A percentile compares a stretch with the other conserved stretches of the same genome.
These are phyloP conservation scores for Escallonia herrerae DNA, from an alignment of 129 eudicot genomes.

Conservation along the genomic window DNA sequence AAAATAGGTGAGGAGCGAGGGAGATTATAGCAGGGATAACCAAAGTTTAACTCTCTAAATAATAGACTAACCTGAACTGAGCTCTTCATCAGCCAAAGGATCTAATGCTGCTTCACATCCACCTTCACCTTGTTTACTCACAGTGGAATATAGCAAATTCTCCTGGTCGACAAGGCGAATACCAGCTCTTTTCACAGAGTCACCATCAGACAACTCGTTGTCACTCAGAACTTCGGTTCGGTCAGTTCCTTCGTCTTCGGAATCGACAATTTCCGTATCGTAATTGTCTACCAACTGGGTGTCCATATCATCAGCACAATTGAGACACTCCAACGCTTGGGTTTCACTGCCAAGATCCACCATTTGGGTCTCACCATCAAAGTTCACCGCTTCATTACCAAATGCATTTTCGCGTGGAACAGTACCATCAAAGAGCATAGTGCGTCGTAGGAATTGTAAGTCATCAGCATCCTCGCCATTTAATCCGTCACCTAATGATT, in stretches of 20 bases:
- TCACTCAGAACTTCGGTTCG: constrained; percentile 40
- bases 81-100: constrained; percentile 17
- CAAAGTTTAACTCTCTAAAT: neutral
- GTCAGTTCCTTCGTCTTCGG: constrained; percentile 36
- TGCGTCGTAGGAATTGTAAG: constrained; percentile 15
- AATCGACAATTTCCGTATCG: constrained; percentile 41
- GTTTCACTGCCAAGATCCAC: constrained; percentile 48
- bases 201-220: constrained; percentile 35
- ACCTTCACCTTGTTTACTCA: constrained; percentile 14
- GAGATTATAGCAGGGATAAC: neutral
- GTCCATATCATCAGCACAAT: too few species aligned
- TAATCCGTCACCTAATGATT: constrained; percentile 24
- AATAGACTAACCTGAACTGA: constrained; percentile 39
- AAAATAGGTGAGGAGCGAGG: neutral
- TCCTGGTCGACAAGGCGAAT: constrained; percentile 4
- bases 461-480: constrained; percentile 18
- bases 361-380: constrained; percentile 55
- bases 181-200: constrained; percentile 17
- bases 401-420: constrained; percentile 44
- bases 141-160: constrained; percentile 4
- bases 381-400: constrained; percentile 35
- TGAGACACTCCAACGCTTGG: constrained; percentile 36
- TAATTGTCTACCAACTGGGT: constrained; percentile 46
- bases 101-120: constrained; percentile 12
- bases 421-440: constrained; percentile 32